Conservation (phyloP, 208 protist genomes). For the Trypanosoma rangeli region DNA sequence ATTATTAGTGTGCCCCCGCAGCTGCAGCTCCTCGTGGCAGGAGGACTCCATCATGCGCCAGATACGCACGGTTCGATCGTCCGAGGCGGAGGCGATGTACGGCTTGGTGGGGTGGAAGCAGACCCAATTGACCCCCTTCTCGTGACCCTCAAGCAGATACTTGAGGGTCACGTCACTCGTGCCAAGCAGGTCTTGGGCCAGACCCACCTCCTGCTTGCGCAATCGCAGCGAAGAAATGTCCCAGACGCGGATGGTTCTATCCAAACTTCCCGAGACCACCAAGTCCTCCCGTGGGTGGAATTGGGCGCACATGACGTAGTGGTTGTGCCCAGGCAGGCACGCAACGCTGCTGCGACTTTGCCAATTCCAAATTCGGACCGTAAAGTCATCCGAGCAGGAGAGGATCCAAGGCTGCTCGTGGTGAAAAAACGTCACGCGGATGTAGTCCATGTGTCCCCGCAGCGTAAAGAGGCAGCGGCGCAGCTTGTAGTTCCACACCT, state of each 20-base stretch:
- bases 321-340: conserved; percentile 95
- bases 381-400: conserved; percentile 98
- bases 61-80: conserved; percentile 97
- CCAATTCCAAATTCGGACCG: conserved; percentile 99
- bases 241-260: conserved; percentile 99
- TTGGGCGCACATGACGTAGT: conserved; percentile 99
- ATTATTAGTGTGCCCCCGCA: conserved; percentile 97
- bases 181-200: conserved; percentile 95
- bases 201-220: conserved; percentile 53
- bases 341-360: conserved; percentile 94
- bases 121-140: conserved; percentile 99
- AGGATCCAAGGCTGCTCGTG: conserved; percentile 97
- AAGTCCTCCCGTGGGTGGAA: conserved; percentile 97
- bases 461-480: conserved; percentile 98
- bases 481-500: conserved; percentile 99
- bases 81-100: conserved; percentile 96
- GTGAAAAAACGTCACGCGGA: conserved; percentile 99
- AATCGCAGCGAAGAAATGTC: conserved; percentile 94
- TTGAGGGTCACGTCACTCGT: conserved; percentile 93
- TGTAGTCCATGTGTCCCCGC: conserved; percentile 98
- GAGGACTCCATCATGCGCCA: conserved; percentile 93
- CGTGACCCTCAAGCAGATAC: conserved; percentile 97
- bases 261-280: conserved; percentile 98
- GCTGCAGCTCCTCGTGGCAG: conserved; percentile 93
- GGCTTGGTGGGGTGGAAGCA: conserved; percentile 96